Conservation (phyloP, 495 filamentous ascomycete genomes). For the Hyaloscypha finlandica region DNA sequence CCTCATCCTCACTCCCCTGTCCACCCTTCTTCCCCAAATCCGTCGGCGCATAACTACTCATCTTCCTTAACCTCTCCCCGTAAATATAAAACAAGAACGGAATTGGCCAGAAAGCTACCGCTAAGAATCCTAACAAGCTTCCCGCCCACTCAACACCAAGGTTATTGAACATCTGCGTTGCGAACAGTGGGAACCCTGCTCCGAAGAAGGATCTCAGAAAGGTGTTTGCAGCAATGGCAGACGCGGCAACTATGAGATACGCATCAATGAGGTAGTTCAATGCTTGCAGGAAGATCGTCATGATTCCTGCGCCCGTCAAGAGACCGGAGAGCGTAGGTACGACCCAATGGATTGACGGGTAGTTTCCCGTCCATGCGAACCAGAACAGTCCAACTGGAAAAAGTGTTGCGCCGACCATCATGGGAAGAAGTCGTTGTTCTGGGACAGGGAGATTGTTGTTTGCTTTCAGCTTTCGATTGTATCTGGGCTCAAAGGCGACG, state of each 20-base stretch:
- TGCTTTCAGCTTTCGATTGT: conserved; percentile 39
- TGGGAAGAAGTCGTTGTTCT: conserved; percentile 58
- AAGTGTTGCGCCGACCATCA: conserved; percentile 60
- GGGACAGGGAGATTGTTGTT: conserved; percentile 30
- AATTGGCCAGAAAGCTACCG: conserved; percentile 56
- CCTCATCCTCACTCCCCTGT: conserved; percentile 5
- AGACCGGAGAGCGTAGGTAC: conserved; percentile 52
- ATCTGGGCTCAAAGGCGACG: conserved; percentile 43
- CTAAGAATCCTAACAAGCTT: conserved; percentile 58
- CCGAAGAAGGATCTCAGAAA: conserved; percentile 62
- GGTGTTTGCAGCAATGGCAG: conserved; percentile 64
- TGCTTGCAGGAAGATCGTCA: conserved; percentile 52
- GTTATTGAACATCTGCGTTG: conserved; percentile 19
- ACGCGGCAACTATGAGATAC: conserved; percentile 60
- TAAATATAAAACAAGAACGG: conserved; percentile 38
- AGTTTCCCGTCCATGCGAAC: conserved; percentile 48
- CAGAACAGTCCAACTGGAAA: conserved; percentile 53
- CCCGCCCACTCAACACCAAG: conserved; percentile 60
- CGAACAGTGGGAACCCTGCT: conserved; percentile 53
- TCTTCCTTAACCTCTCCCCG: conserved; percentile 21
- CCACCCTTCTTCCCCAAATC: conserved; percentile 6
- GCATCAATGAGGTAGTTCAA: conserved; percentile 56
- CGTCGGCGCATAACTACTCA: conserved; percentile 18
- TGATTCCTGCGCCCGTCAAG: conserved; percentile 65
- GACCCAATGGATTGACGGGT: conserved; percentile 41